Conservation (phyloP, 257 asterid genomes). For the Lycium ferocissimum region DNA sequence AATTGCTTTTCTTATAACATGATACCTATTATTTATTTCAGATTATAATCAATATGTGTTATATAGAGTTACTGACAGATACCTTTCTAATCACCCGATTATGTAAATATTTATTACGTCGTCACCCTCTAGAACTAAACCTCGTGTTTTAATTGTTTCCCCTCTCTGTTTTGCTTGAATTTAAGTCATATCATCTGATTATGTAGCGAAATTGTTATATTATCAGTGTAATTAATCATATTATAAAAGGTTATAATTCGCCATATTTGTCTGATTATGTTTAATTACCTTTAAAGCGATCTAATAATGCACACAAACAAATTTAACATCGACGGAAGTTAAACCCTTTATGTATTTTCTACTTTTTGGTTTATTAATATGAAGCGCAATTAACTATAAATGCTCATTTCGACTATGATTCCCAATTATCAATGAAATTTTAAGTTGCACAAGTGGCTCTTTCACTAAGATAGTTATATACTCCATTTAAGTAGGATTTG, state of each 20-base stretch:
- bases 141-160: not conserved
- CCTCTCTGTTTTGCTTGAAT: too few species aligned
- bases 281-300: not conserved
- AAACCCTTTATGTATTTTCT: not conserved
- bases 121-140: not conserved
- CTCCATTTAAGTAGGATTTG: slow-evolving; percentile 26
- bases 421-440: slow-evolving; percentile 19
- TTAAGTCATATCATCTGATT: not conserved
- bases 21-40: too few species aligned
- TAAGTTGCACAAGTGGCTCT: not conserved
- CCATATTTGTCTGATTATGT: not conserved
- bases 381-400: not conserved
- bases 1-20: too few species aligned
- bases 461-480: slow-evolving; percentile 3
- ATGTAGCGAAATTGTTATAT: too few species aligned
- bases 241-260: too few species aligned
- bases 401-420: not conserved
- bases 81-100: too few species aligned
- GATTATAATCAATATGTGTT: too few species aligned
- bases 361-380: too few species aligned
- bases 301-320: not conserved
- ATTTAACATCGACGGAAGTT: not conserved
- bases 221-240: not conserved
- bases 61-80: too few species aligned
- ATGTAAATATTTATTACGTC: too few species aligned